A percentile compares a stretch with the other conserved stretches of the same genome.
Conservation (phyloP, 1,139 yeast species). For the Candida tropicalis region DNA sequence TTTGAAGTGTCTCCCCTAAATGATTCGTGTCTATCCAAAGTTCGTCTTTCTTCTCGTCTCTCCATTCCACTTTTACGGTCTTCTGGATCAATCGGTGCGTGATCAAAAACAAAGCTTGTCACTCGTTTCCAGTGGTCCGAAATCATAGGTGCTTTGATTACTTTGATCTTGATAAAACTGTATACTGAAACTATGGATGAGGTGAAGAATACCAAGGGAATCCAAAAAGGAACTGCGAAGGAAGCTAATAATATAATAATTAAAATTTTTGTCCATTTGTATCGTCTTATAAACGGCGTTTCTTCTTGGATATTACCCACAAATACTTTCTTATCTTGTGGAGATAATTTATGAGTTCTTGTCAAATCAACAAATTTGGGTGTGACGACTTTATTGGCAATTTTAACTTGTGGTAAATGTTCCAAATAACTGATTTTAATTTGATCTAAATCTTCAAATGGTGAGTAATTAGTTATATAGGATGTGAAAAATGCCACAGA, state of each 20-base stretch:
- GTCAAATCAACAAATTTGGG: constrained; percentile 62
- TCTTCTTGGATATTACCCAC: constrained; percentile 41
- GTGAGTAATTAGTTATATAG: constrained; percentile 51
- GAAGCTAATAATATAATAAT: constrained; percentile 34
- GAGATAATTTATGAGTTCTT: constrained; percentile 23
- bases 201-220: constrained; percentile 52
- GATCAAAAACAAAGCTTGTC: constrained; percentile 34
- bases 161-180: constrained; percentile 36
- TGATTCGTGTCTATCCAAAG: constrained; percentile 34
- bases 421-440: constrained; percentile 43
- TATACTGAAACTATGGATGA: constrained; percentile 40
- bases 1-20: constrained; percentile 48
- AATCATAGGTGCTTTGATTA: constrained; percentile 27
- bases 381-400: constrained; percentile 36
- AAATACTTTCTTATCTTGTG: constrained; percentile 20
- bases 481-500: constrained; percentile 58
- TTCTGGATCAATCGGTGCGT: constrained; percentile 32
- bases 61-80: constrained; percentile 37
- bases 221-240: constrained; percentile 52
- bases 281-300: constrained; percentile 36
- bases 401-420: constrained; percentile 35
- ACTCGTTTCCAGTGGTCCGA: constrained; percentile 40
- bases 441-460: constrained; percentile 47
- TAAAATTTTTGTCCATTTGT: constrained; percentile 29
- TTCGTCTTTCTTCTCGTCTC: constrained; percentile 32